phyloP scores from a whole-genome alignment of 306 rosid genomes.

The Vigna radiata region DNA sequence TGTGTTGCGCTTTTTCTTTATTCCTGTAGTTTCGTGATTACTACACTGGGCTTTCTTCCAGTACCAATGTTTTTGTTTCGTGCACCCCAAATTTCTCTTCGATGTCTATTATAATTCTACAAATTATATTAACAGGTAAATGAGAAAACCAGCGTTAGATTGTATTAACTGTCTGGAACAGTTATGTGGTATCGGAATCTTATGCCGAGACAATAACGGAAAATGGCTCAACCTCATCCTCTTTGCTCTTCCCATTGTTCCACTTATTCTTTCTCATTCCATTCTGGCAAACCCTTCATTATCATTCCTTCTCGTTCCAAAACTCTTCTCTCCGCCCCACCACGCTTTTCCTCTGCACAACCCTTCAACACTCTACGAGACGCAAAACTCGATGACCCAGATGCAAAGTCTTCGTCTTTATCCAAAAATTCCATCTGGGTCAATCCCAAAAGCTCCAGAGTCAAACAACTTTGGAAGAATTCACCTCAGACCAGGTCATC shows the following conservation, averaged over 20 bases:
- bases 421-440: slow-evolving; percentile 71
- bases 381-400: slow-evolving; percentile 35
- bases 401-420: slow-evolving; percentile 50
- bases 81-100: too few relatives aligned
- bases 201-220: neutral
- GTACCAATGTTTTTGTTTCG: too few relatives aligned
- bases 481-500: slow-evolving; percentile 52
- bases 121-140: too few relatives aligned
- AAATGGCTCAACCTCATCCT: slow-evolving; percentile 79
- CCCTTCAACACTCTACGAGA: slow-evolving; percentile 16
- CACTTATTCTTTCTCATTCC: slow-evolving; percentile 30
- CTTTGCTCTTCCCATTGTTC: slow-evolving; percentile 59
- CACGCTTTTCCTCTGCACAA: neutral
- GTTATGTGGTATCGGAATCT: too few relatives aligned
- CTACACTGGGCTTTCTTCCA: too few relatives aligned
- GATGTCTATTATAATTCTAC: too few relatives aligned
- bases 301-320: slow-evolving; percentile 38
- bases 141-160: too few relatives aligned
- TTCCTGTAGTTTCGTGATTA: too few relatives aligned
- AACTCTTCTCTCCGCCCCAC: slow-evolving; percentile 45
- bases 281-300: slow-evolving; percentile 23
- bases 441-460: slow-evolving; percentile 80
- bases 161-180: too few relatives aligned
- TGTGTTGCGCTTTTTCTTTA: too few relatives aligned
- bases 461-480: slow-evolving; percentile 54